A percentile compares a stretch with the other conserved stretches of the same genome.
phyloP scores from a whole-genome alignment of 352 stramenopile species.

The Globisporangium heterothallicum region DNA sequence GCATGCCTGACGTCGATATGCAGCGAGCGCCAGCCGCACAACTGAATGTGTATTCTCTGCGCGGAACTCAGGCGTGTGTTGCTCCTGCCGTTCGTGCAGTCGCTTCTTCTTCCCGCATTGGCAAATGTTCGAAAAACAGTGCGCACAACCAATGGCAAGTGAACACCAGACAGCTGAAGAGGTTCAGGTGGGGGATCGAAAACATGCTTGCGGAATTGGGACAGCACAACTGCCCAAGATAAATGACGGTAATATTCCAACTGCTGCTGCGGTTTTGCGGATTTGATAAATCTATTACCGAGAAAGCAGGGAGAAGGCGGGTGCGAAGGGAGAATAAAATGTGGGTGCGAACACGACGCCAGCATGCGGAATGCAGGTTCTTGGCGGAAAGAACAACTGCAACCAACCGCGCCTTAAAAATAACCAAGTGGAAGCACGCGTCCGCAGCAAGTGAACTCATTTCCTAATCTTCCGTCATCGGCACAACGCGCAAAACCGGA shows the following conservation, averaged over 20 bases:
- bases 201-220: background rate
- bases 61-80: background rate
- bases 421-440: conserved; percentile 17
- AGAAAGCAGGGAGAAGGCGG: conserved; percentile 1
- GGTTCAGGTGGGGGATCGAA: background rate
- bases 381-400: conserved; percentile 9
- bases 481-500: background rate
- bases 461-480: background rate
- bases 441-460: conserved; percentile 1
- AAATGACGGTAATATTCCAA: background rate
- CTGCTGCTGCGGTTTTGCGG: background rate
- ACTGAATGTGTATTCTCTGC: background rate
- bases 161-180: background rate
- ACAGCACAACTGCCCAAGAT: background rate
- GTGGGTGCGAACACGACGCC: conserved; percentile 7
- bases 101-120: background rate
- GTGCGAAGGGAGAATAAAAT: background rate
- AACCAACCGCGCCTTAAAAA: conserved; percentile 22
- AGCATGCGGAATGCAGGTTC: background rate
- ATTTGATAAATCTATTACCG: background rate
- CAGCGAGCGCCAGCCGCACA: background rate
- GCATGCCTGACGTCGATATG: background rate
- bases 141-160: background rate
- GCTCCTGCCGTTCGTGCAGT: background rate
- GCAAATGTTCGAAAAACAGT: background rate